Evolutionary conservation across 2,329 filamentous ascomycete genomes (phyloP).

Genomic region (Ceratocystis destructans): DNA sequence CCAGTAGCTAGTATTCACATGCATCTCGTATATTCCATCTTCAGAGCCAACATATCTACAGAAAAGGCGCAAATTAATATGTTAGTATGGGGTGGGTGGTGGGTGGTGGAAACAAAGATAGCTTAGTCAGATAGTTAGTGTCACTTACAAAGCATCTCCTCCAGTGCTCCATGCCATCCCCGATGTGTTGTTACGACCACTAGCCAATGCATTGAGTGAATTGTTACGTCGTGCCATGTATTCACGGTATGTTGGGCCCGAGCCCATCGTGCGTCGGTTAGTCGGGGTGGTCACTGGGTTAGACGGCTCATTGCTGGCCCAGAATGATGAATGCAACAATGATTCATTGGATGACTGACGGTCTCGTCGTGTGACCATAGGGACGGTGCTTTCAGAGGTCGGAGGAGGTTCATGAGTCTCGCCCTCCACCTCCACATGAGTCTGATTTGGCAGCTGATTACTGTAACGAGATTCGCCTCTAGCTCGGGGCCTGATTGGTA

Average conservation of each 20-base stretch:
- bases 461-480: not conserved
- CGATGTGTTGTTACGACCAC: constrained; percentile 44
- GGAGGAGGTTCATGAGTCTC: not conserved
- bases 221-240: constrained; percentile 1
- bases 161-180: constrained; percentile 50
- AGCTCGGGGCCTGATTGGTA: not conserved
- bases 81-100: no score
- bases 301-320: not conserved
- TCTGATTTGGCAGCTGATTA: not conserved
- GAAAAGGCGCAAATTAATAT: not conserved
- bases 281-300: not conserved
- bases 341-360: no score
- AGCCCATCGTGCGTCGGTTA: not conserved
- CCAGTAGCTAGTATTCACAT: constrained; percentile 48
- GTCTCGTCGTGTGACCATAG: no score
- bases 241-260: not conserved
- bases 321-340: no score
- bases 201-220: constrained; percentile 22
- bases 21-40: constrained; percentile 63
- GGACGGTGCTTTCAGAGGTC: not conserved
- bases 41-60: constrained; percentile 49
- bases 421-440: not conserved
- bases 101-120: not conserved
- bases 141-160: constrained; percentile 43
- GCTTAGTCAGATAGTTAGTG: not conserved